These are phyloP conservation scores for Colletotrichum spaethianum DNA, from an alignment of 2,329 filamentous ascomycete genomes.

Conservation along the genomic window DNA sequence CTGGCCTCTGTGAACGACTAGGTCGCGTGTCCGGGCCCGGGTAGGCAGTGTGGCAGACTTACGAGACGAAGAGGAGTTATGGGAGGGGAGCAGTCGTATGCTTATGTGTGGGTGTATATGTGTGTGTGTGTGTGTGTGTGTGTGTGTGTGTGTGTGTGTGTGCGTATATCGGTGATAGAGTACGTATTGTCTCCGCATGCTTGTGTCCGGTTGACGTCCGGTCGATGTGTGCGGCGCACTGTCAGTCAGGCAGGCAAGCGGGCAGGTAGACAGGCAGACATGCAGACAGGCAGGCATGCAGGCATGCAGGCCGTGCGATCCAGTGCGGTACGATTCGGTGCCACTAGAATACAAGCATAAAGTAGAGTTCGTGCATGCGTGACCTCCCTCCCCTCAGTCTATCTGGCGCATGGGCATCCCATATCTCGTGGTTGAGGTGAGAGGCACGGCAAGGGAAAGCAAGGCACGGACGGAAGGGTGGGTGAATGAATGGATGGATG, in stretches of 20 bases:
- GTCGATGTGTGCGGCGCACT: slow-evolving; percentile 11
- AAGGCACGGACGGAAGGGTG: slow-evolving; percentile 4
- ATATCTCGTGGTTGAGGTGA: neutral
- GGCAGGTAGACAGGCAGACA: neutral
- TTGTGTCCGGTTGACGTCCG: neutral
- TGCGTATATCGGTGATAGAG: too few species aligned
- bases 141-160: neutral
- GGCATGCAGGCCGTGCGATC: neutral
- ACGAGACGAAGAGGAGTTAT: neutral
- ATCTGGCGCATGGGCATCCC: neutral
- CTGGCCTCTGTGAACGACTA: neutral
- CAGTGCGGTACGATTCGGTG: slow-evolving; percentile 12
- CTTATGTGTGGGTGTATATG: neutral
- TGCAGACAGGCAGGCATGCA: neutral
- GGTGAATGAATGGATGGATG: neutral
- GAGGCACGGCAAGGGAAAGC: slow-evolving; percentile 2
- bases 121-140: neutral
- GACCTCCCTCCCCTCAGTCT: slow-evolving; percentile 1
- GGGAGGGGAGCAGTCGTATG: neutral
- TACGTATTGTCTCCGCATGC: neutral
- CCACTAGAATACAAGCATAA: slow-evolving; percentile 37
- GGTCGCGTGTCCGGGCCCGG: neutral
- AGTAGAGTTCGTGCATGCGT: slow-evolving; percentile 32
- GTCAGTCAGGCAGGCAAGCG: neutral
- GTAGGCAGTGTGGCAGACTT: neutral